phyloP scores from a whole-genome alignment of 2,329 filamentous ascomycete species.

The Calcarisporium arbuscula region DNA sequence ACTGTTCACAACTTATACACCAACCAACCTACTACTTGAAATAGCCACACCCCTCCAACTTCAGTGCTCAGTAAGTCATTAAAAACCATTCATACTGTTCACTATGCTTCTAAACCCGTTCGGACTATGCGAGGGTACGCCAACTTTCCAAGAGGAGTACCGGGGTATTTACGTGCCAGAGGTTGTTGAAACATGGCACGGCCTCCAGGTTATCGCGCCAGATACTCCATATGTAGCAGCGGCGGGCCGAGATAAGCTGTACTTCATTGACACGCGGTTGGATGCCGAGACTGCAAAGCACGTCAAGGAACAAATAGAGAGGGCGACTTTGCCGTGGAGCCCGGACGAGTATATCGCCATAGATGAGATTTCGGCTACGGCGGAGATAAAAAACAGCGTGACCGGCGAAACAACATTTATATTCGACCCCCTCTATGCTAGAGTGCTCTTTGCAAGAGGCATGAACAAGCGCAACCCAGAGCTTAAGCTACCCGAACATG shows the following conservation, averaged over 20 bases:
- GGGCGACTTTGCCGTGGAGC: conserved; percentile 2
- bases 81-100: too few species aligned
- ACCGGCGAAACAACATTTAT: conserved; percentile 9
- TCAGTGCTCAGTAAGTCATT: too few species aligned
- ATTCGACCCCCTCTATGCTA: conserved; percentile 10
- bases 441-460: conserved; percentile 9
- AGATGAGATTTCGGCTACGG: conserved; percentile 3
- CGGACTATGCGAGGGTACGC: conserved; percentile 2
- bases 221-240: conserved; percentile 12
- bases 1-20: too few species aligned
- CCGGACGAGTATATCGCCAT: conserved; percentile 1
- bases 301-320: conserved; percentile 11
- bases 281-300: conserved; percentile 6
- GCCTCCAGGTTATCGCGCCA: conserved; percentile 11
- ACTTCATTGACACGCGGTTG: conserved; percentile 12
- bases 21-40: too few species aligned
- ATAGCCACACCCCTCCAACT: too few species aligned
- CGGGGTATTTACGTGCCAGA: conserved; percentile 5
- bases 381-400: not conserved
- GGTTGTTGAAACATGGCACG: conserved; percentile 6
- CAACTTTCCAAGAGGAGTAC: conserved; percentile 8
- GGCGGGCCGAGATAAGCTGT: conserved; percentile 6
- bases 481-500: conserved; percentile 7
- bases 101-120: conserved; percentile 5
- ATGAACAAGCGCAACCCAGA: conserved; percentile 10